phyloP scores from a whole-genome alignment of 495 filamentous ascomycete genomes.

The Penicillium alfredii region DNA sequence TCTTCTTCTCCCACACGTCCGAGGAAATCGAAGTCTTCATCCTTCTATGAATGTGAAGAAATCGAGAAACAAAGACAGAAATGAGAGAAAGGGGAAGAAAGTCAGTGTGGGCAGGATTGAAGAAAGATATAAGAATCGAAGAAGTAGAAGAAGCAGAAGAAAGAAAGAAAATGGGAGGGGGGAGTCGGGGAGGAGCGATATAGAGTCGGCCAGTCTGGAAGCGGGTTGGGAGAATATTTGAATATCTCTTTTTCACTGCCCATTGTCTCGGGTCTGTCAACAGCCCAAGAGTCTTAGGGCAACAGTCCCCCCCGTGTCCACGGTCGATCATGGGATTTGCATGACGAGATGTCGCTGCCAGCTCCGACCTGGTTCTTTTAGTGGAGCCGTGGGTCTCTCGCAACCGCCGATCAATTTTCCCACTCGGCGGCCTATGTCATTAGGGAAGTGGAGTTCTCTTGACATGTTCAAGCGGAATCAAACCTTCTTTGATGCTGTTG shows the following conservation, averaged over 20 bases:
- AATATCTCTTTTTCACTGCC: constrained; percentile 9
- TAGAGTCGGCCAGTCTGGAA: constrained; percentile 4
- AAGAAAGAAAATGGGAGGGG: background rate
- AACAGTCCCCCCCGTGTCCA: constrained; percentile 3
- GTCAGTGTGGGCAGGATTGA: constrained; percentile 4
- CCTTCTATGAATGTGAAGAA: constrained; percentile 2
- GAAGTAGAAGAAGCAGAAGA: constrained; percentile 3
- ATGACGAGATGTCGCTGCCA: no score
- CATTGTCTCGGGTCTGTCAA: constrained; percentile 12
- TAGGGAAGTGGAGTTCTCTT: no score
- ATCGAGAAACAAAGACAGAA: constrained; percentile 2
- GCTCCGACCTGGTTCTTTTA: constrained; percentile 5
- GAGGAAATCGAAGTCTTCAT: constrained; percentile 47
- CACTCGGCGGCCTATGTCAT: no score
- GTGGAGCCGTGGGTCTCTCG: constrained; percentile 4
- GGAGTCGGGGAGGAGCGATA: constrained; percentile 16
- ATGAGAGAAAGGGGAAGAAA: constrained; percentile 1
- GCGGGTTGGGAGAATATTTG: no score
- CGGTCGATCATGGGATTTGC: constrained; percentile 23
- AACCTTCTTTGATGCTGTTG: constrained; percentile 11
- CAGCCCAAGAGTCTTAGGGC: background rate
- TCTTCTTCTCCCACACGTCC: constrained; percentile 47
- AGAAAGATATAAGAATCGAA: background rate
- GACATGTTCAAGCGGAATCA: no score
- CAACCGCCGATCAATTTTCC: no score